Base-by-base conservation (phyloP, 352 stramenopile species). In the Phytophthora pinifolia region DNA sequence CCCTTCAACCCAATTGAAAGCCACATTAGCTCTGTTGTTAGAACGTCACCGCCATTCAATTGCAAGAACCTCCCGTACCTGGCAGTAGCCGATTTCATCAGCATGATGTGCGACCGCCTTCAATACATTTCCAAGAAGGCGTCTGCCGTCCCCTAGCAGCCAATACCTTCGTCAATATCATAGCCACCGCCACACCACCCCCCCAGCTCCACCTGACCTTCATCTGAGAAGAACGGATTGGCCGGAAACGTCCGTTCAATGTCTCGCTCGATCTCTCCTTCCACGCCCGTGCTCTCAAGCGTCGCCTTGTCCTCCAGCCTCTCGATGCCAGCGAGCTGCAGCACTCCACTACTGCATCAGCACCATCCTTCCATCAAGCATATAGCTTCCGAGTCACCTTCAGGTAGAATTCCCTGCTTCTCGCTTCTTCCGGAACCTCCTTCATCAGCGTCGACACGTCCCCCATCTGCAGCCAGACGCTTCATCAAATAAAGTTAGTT, bases 261-360 rank as follows among this genome's bases (percentile, higher is more conserved):
- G 54, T 94, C 84, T 32, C 82, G 64, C 25, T 55, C 66, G 46
- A 92, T 94, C 34, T 92, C 82, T n/a, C 83, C 79, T 86, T 15
- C 10, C 41, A 27, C n/a, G 0, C 9, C 17, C 4, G 72, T 93
- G 3, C 53, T 59, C 30, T 73, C 65, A 1, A 93, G 54, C 14
- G 47, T 42, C 14, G 68, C 67, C 10, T 37, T 46, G 17, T 85
- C 76, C 1, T 70, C 53, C 4, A 76, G 41, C 47, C 32, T 73
- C 7, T 58, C 22, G 35, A 84, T 74, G 0, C 53, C 75, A 12
- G 81, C 63, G 14, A 81, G 30, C 77, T 89, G 55, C 12, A 27
- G 42, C 36, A 15, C 20, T 39, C 18, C 35, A 32, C 35, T 38
- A 18, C n/a, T 9, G 32, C 36, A 48, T 34, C 3, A 45, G 43